phyloP scores from a whole-genome alignment of 371 early-diverging fungal species.

The Nematocida sp. region DNA sequence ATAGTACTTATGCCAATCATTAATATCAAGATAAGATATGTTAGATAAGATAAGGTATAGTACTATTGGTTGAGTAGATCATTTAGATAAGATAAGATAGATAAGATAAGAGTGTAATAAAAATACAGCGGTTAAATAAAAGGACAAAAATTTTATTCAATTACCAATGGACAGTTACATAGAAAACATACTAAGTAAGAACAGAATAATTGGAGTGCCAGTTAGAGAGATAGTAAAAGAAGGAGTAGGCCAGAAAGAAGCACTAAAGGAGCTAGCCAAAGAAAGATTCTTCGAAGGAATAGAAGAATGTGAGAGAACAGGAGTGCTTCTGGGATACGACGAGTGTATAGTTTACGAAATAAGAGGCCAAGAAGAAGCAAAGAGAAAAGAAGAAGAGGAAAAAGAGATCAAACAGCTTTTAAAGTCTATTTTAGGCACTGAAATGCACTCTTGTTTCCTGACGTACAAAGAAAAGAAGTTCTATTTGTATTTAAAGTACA shows the following conservation, averaged over 20 bases:
- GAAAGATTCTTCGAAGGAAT: slow-evolving; percentile 18
- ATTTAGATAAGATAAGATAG: too few relatives aligned
- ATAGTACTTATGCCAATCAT: too few relatives aligned
- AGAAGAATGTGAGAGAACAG: slow-evolving; percentile 40
- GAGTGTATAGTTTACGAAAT: slow-evolving; percentile 23
- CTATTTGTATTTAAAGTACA: slow-evolving; percentile 38
- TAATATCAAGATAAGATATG: too few relatives aligned
- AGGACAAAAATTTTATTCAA: slow-evolving; percentile 9
- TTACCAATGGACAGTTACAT: slow-evolving; percentile 1
- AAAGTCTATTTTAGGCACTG: background rate
- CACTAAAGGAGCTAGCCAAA: background rate
- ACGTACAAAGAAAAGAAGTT: background rate
- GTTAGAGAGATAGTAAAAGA: background rate
- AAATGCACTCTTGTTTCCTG: slow-evolving; percentile 27
- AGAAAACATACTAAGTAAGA: slow-evolving; percentile 12
- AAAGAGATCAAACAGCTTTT: background rate
- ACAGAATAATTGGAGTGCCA: slow-evolving; percentile 29
- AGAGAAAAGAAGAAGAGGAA: background rate
- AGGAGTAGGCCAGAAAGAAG: background rate
- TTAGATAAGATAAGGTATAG: too few relatives aligned
- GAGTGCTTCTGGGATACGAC: slow-evolving; percentile 38
- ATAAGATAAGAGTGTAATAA: too few relatives aligned
- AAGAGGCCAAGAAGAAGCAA: background rate
- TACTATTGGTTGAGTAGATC: too few relatives aligned
- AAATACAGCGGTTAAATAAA: background rate